Evolutionary conservation across 345 rosid species (phyloP).

Genomic region (Lepidium didymum): DNA sequence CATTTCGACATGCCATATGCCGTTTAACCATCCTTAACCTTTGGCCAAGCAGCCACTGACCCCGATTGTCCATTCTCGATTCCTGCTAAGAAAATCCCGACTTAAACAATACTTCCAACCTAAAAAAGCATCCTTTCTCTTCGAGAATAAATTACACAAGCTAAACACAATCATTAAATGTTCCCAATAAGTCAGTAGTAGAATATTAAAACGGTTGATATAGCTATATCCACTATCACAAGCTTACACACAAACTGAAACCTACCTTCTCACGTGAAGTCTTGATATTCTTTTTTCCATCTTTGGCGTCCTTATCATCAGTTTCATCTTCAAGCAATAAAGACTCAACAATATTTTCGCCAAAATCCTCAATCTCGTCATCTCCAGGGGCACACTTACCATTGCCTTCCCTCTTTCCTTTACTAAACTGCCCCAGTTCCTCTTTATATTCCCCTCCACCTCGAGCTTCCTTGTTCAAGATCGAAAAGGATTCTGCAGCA

Average conservation of each 20-base stretch:
- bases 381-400: conserved; percentile 1
- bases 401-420: conserved; percentile 20
- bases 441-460: conserved; percentile 21
- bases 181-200: neutral
- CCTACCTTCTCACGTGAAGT: conserved; percentile 41
- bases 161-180: neutral
- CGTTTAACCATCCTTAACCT: conserved; percentile 52
- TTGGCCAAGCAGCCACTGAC: conserved; percentile 56
- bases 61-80: conserved; percentile 70
- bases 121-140: neutral
- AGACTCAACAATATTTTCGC: conserved; percentile 48
- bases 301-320: conserved; percentile 39
- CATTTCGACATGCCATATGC: conserved; percentile 46
- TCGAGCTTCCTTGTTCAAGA: conserved; percentile 29
- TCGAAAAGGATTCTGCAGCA: conserved; percentile 36
- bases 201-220: neutral
- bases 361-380: conserved; percentile 37
- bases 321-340: conserved; percentile 51
- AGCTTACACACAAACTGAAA: neutral
- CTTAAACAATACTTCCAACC: neutral
- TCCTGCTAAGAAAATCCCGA: conserved; percentile 47
- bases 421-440: conserved; percentile 7
- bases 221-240: neutral
- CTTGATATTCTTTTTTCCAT: conserved; percentile 26
- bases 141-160: neutral